These are phyloP conservation scores for Luffa acutangula DNA, from an alignment of 306 rosid genomes.

Conservation along the genomic window DNA sequence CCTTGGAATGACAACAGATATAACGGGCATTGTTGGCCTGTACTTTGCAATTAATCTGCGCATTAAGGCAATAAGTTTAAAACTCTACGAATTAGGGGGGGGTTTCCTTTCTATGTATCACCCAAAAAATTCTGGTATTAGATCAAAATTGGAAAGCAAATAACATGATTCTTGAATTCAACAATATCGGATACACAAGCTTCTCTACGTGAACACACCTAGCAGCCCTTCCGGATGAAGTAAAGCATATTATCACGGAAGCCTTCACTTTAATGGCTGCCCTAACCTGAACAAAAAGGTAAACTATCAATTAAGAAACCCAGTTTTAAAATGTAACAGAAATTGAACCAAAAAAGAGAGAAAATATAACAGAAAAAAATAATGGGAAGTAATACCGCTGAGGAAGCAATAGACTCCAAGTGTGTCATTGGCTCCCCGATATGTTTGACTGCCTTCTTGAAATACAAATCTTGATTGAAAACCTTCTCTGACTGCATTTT, in stretches of 20 bases:
- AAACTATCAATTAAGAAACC: background rate
- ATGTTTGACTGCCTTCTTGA: conserved; percentile 64
- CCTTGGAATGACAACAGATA: conserved; percentile 82
- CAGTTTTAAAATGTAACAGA: background rate
- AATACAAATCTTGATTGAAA: conserved; percentile 81
- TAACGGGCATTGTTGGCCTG: conserved; percentile 93
- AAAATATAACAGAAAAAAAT: background rate
- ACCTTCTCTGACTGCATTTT: conserved; percentile 86
- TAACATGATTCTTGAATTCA: background rate
- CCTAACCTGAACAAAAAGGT: conserved; percentile 52
- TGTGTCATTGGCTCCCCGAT: conserved; percentile 95
- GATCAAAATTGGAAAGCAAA: background rate
- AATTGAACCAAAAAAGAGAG: background rate
- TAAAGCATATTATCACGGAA: conserved; percentile 82
- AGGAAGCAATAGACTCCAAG: conserved; percentile 89
- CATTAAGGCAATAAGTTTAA: background rate
- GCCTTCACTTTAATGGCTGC: conserved; percentile 99
- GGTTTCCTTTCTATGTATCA: background rate
- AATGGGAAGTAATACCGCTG: conserved; percentile 51
- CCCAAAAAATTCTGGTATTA: background rate
- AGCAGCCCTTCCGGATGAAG: conserved; percentile 98
- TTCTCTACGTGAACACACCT: conserved; percentile 28
- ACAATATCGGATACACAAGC: background rate
- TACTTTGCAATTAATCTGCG: conserved; percentile 85
- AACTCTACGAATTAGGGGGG: too few relatives aligned